Percentiles rank a stretch among this genome's conserved stretches.
Evolutionary conservation across 768 basidiomycete genomes (phyloP).

Genomic region (Austroboletus eburneus): DNA sequence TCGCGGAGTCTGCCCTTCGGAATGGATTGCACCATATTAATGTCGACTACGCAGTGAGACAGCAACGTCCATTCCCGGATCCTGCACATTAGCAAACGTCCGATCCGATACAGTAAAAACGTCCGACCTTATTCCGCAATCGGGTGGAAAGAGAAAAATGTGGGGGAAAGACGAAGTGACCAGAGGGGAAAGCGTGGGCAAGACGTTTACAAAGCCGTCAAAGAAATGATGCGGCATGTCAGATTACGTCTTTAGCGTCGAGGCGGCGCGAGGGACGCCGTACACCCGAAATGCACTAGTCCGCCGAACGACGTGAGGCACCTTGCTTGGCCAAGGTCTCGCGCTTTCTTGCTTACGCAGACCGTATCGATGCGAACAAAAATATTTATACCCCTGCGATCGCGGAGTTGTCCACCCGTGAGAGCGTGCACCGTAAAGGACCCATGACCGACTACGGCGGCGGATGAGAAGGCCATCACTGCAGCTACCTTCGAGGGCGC

Average conservation of each 20-base stretch:
- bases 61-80: constrained; percentile 5
- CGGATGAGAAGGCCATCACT: constrained; percentile 5
- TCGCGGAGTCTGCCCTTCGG: constrained; percentile 22
- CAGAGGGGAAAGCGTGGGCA: constrained; percentile 5
- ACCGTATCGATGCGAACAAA: constrained; percentile 6
- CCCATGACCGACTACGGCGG: constrained; percentile 8
- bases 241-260: constrained; percentile 23
- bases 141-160: background rate
- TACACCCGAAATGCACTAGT: constrained; percentile 7
- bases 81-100: constrained; percentile 1
- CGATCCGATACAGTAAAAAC: background rate
- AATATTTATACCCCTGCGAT: constrained; percentile 10
- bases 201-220: constrained; percentile 9
- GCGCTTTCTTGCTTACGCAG: constrained; percentile 12
- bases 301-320: constrained; percentile 9
- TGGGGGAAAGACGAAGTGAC: background rate
- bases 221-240: constrained; percentile 21
- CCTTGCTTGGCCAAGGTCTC: background rate
- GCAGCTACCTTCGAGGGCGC: constrained; percentile 8
- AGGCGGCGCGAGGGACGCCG: constrained; percentile 8
- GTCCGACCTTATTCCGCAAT: background rate
- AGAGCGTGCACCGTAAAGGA: background rate
- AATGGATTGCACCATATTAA: constrained; percentile 3
- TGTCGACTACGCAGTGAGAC: constrained; percentile 12
- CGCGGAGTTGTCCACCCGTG: constrained; percentile 7